Evolutionary conservation across 257 asterid genomes (phyloP).

Genomic region (Verbascum thapsus): DNA sequence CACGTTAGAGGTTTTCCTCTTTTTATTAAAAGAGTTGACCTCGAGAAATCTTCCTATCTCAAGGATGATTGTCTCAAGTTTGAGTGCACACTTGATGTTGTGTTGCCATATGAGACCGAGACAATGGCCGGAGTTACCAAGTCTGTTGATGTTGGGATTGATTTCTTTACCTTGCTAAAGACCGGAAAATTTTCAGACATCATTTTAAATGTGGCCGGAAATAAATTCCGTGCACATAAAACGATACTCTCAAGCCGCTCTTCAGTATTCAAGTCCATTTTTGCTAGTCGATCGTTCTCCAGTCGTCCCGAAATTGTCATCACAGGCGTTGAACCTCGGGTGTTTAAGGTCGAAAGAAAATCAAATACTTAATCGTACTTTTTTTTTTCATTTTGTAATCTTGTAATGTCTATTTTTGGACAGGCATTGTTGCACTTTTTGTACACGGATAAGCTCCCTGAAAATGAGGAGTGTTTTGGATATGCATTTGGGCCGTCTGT

Average conservation of each 20-base stretch:
- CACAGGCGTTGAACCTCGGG: conserved; percentile 9
- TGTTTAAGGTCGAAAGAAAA: background rate
- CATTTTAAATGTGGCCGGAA: background rate
- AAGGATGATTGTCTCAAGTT: conserved; percentile 10
- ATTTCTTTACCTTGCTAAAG: background rate
- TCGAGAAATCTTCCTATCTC: background rate
- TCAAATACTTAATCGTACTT: background rate
- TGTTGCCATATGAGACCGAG: background rate
- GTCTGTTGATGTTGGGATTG: background rate
- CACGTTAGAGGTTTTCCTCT: background rate
- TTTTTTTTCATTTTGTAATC: background rate
- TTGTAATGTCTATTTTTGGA: too few relatives aligned
- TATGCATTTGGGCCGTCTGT: conserved; percentile 6
- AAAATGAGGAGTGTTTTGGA: background rate
- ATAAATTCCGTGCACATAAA: conserved; percentile 7
- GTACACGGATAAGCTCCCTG: background rate
- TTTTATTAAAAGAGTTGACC: background rate
- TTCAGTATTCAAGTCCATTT: background rate
- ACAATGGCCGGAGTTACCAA: too few relatives aligned
- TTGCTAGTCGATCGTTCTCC: background rate
- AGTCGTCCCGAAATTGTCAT: background rate
- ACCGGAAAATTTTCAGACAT: background rate
- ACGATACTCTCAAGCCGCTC: background rate
- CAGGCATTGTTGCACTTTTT: conserved; percentile 1
- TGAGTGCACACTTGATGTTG: background rate